These are phyloP conservation scores for Podospora bellae-mahoneyi DNA, from an alignment of 495 filamentous ascomycete genomes.

Conservation along the genomic window DNA sequence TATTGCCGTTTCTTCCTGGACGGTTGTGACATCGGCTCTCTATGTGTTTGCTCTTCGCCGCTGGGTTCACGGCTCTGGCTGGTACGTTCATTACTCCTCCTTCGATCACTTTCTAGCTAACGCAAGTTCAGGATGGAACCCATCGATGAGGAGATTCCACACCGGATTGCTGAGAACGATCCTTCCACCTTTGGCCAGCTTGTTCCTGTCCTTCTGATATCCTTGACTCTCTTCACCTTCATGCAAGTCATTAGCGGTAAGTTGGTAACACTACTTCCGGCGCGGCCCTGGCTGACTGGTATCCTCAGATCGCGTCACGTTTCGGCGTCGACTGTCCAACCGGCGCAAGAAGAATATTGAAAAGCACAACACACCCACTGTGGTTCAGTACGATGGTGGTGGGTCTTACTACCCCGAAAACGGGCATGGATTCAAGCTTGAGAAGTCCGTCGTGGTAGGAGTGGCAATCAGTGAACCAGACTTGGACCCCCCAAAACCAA, in stretches of 20 bases:
- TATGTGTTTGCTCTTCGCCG: conserved; percentile 31
- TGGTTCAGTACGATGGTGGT: not conserved
- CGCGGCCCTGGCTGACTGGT: not conserved
- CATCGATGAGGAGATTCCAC: conserved; percentile 18
- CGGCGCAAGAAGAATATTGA: conserved; percentile 5
- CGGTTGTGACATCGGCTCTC: conserved; percentile 20
- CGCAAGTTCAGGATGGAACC: conserved; percentile 8
- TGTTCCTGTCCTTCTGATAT: conserved; percentile 37
- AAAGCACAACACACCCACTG: conserved; percentile 1
- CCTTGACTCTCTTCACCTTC: conserved; percentile 37
- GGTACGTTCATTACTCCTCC: conserved; percentile 18
- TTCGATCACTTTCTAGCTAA: not conserved
- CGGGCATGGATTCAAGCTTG: not conserved
- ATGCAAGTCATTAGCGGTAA: conserved; percentile 36
- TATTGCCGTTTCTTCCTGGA: conserved; percentile 22
- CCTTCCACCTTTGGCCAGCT: conserved; percentile 40
- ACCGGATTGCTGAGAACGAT: conserved; percentile 34
- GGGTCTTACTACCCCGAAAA: not conserved
- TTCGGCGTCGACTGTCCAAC: not conserved
- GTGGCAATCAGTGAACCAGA: not conserved
- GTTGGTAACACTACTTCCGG: not conserved
- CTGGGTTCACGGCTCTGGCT: conserved; percentile 32
- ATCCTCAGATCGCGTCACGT: not conserved
- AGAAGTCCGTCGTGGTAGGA: not conserved
- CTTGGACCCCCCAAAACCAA: not conserved